Evolutionary conservation across 768 basidiomycete genomes (phyloP).

Genomic region (Termitomyces sp.): DNA sequence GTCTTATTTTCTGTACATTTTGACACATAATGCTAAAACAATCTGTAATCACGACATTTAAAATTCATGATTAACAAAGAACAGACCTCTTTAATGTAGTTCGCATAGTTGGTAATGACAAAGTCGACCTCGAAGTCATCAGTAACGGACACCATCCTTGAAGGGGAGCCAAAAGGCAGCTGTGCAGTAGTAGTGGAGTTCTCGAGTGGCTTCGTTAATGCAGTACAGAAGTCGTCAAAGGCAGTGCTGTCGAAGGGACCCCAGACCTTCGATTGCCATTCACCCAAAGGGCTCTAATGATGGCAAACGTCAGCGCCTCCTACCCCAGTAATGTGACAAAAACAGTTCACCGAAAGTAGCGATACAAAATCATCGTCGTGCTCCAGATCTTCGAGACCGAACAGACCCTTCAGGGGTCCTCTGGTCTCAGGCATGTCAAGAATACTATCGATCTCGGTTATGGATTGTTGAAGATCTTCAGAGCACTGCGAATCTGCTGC

Average conservation of each 20-base stretch:
- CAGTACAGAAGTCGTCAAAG: conserved; percentile 67
- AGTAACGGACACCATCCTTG: conserved; percentile 40
- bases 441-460: conserved; percentile 56
- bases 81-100: conserved; percentile 66
- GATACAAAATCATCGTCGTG: conserved; percentile 79
- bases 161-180: conserved; percentile 42
- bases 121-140: conserved; percentile 48
- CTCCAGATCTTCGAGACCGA: conserved; percentile 63
- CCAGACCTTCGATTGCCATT: conserved; percentile 88
- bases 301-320: background rate
- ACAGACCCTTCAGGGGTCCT: conserved; percentile 58
- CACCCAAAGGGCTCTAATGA: conserved; percentile 49
- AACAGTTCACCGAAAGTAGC: conserved; percentile 44
- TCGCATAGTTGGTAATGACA: conserved; percentile 65
- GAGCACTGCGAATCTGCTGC: conserved; percentile 64
- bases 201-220: conserved; percentile 42
- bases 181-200: conserved; percentile 22
- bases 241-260: conserved; percentile 62
- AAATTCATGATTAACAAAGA: no score
- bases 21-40: conserved; percentile 44
- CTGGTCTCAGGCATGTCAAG: conserved; percentile 44
- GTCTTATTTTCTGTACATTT: conserved; percentile 43
- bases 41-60: background rate
- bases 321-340: background rate
- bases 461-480: conserved; percentile 47